Evolutionary conservation across 1,284 basidiomycete genomes (phyloP).

Genomic region (Xerocomus nothofagi): DNA sequence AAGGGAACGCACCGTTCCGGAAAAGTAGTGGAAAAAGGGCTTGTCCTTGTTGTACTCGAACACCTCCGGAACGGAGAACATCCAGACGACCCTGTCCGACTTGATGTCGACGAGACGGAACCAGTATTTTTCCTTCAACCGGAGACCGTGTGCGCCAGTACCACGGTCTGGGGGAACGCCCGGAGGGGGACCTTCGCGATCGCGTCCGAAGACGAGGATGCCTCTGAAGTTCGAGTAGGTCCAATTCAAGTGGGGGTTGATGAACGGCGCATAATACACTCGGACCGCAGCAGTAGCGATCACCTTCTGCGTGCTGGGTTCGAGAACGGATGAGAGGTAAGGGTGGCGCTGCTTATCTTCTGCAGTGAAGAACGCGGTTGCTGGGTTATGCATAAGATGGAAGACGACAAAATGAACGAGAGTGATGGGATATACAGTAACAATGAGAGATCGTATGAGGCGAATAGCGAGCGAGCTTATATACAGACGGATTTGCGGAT

Average conservation of each 20-base stretch:
- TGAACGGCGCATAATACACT: conserved; percentile 57
- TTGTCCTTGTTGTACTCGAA: conserved; percentile 86
- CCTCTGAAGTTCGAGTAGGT: conserved; percentile 70
- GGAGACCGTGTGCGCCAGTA: conserved; percentile 22
- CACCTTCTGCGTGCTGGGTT: conserved; percentile 35
- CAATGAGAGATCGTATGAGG: conserved; percentile 17
- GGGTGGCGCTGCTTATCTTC: conserved; percentile 40
- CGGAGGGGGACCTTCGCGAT: conserved; percentile 39
- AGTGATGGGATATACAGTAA: conserved; percentile 13
- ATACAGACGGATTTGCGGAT: conserved; percentile 32
- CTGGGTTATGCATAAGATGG: conserved; percentile 31
- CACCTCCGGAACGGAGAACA: conserved; percentile 79
- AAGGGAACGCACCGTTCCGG: conserved; percentile 63
- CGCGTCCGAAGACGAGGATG: conserved; percentile 69
- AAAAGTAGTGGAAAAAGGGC: conserved; percentile 91
- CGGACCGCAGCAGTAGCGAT: conserved; percentile 39
- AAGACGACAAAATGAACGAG: conserved; percentile 21
- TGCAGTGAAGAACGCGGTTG: conserved; percentile 36
- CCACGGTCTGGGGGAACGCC: conserved; percentile 20
- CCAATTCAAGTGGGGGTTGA: conserved; percentile 56
- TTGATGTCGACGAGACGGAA: conserved; percentile 76
- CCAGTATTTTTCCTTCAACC: conserved; percentile 50
- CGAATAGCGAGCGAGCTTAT: conserved; percentile 27
- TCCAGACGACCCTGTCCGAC: conserved; percentile 81
- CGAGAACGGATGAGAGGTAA: conserved; percentile 39